Evolutionary conservation across 345 rosid species (phyloP).

Genomic region (Mercurialis annua): DNA sequence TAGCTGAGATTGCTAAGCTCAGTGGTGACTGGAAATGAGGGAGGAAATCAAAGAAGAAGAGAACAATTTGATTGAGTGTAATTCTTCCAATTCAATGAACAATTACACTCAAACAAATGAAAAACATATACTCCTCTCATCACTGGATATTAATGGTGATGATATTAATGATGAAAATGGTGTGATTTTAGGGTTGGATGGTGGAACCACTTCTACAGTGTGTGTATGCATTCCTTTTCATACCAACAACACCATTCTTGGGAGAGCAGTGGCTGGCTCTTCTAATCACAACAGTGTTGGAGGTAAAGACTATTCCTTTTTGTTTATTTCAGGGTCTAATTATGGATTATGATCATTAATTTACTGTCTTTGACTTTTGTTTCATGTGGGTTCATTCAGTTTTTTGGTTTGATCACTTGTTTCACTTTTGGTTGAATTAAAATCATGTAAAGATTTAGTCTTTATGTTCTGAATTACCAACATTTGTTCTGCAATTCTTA

Average conservation of each 20-base stretch:
- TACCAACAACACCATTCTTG: constrained; percentile 9
- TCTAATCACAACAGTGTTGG: constrained; percentile 29
- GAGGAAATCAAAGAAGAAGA: no score
- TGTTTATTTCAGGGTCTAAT: neutral
- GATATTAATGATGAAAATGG: neutral
- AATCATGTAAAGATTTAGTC: no score
- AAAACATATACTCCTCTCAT: neutral
- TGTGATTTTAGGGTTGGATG: constrained; percentile 27
- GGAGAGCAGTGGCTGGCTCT: constrained; percentile 25
- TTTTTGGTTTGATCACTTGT: neutral
- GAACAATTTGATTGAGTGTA: neutral
- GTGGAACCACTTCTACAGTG: constrained; percentile 29
- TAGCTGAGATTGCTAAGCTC: no score
- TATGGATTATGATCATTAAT: no score
- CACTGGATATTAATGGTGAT: constrained; percentile 5
- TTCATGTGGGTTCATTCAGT: neutral
- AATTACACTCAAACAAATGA: constrained; percentile 7
- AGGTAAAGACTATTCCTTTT: neutral
- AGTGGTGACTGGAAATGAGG: no score
- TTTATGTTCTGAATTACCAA: neutral
- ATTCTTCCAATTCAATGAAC: constrained; percentile 7
- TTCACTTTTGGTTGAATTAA: no score
- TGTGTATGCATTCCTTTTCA: constrained; percentile 27
- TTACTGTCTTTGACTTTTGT: neutral
- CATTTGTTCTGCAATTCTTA: neutral